Conservation (phyloP, 1,284 basidiomycete species). For the Cronartium quercuum region DNA sequence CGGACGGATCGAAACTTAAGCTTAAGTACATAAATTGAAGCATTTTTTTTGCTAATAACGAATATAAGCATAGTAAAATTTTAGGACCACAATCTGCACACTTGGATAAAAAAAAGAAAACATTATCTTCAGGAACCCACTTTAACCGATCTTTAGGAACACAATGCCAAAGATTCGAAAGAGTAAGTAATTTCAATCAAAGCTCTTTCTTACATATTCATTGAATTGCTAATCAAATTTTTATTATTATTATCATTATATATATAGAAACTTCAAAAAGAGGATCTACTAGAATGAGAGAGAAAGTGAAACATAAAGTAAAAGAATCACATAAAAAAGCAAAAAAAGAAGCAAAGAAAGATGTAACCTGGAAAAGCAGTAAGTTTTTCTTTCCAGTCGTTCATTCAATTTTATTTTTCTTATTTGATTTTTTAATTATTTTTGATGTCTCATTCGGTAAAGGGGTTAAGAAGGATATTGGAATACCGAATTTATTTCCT, state of each 20-base stretch:
- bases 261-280: conserved; percentile 75
- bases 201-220: not conserved
- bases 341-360: conserved; percentile 72
- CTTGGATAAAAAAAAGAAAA: too few species aligned
- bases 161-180: conserved; percentile 34
- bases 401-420: not conserved
- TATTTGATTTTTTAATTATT: not conserved
- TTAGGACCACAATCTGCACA: too few species aligned
- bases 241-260: not conserved
- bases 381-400: conserved; percentile 50
- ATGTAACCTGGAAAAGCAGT: conserved; percentile 86
- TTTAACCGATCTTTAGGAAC: not conserved
- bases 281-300: conserved; percentile 64
- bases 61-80: too few species aligned
- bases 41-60: too few species aligned
- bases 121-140: too few species aligned
- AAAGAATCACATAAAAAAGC: conserved; percentile 71
- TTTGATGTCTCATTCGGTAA: conserved; percentile 46
- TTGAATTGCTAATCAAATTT: too few species aligned
- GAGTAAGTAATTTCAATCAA: not conserved
- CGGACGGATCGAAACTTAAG: too few species aligned
- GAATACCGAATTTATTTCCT: conserved; percentile 94
- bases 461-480: conserved; percentile 78
- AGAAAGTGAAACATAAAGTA: conserved; percentile 71
- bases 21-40: too few species aligned